Base-by-base conservation (phyloP, 1,139 yeast genomes). In the Geotrichum histeridarum region DNA sequence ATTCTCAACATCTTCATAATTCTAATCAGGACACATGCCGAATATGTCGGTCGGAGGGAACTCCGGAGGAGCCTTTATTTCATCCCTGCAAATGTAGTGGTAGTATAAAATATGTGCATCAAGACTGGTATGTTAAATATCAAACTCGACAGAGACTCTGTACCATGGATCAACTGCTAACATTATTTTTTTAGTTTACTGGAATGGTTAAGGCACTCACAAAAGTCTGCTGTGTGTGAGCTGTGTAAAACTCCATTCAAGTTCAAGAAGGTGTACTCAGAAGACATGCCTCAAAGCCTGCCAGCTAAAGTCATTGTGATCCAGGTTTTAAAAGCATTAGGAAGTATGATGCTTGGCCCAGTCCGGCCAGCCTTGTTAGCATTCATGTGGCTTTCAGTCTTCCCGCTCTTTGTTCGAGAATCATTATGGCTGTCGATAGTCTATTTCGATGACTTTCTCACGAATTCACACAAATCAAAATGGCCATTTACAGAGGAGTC, bases 1-100 rank as follows among this genome's bases (percentile, higher is more conserved):
- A 41, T 32, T 35, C 42, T 35, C 9, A 12, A 8, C 41, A 47
- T 22, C 45, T 41, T 6, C 36, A 44, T 12, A 52, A 48, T 22
- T 31, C 33, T 39, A 48, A 43, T 35, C 44, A 75, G 55, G 76
- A 77, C 39, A 77, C 83, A 1, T 94, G 99, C 70, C 84, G 99
- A 59, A 91, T 93, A 54, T 93, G 99, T 69, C 84, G 96, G 55
- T 93, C 95, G 49, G 98, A 89, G 64, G 93, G 82, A n/a, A 80
- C 94, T 0, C 73, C 72, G 0, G 80, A 78, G 1, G 93, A 88
- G 60, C 97, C 97, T 2, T 74, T 93, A 51, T 85, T 80, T 60
- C 93, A 88, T 70, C 99, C 99, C 1, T 93, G 99, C 71, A 84
- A 81, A 65, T 93, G 99, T 70, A 79, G 90, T 57, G 99, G 99